Evolutionary conservation across 805 yeast genomes (phyloP).

Genomic region (Ascoidea rubescens): DNA sequence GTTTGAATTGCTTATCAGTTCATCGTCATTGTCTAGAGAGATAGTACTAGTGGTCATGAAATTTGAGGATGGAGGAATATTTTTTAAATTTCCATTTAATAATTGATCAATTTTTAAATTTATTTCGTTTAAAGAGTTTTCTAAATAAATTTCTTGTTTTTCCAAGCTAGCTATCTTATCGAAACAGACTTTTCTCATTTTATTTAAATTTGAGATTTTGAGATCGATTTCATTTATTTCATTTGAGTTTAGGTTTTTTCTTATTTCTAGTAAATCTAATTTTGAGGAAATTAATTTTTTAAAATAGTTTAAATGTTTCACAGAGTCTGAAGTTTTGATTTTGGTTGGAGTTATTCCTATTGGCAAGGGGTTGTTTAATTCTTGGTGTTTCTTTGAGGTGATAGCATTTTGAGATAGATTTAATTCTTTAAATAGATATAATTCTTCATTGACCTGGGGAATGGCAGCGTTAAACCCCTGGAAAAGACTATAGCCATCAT

Average conservation of each 20-base stretch:
- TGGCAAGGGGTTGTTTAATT: constrained; percentile 19
- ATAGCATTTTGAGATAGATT: constrained; percentile 4
- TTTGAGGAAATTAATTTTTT: constrained; percentile 27
- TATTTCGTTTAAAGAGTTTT: constrained; percentile 29
- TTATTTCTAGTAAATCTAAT: constrained; percentile 42
- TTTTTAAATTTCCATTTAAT: not conserved
- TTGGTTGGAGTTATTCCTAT: constrained; percentile 26
- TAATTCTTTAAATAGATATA: constrained; percentile 9
- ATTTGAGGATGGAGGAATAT: not conserved
- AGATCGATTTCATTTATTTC: constrained; percentile 54
- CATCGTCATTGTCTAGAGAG: not conserved
- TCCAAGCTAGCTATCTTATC: constrained; percentile 48
- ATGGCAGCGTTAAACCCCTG: constrained; percentile 57
- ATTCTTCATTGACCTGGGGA: constrained; percentile 33
- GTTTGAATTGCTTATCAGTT: not conserved
- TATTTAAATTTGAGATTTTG: constrained; percentile 36
- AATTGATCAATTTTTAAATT: constrained; percentile 24
- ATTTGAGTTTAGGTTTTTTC: constrained; percentile 48
- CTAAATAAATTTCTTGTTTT: constrained; percentile 42
- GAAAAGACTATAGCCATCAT: constrained; percentile 33
- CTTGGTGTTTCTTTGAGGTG: constrained; percentile 4
- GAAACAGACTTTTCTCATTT: constrained; percentile 38
- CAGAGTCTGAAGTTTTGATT: constrained; percentile 28
- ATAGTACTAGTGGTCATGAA: not conserved
- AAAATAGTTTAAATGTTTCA: constrained; percentile 22